Base-by-base conservation (phyloP, 495 filamentous ascomycete genomes). In the Amphirosellinia nigrospora region DNA sequence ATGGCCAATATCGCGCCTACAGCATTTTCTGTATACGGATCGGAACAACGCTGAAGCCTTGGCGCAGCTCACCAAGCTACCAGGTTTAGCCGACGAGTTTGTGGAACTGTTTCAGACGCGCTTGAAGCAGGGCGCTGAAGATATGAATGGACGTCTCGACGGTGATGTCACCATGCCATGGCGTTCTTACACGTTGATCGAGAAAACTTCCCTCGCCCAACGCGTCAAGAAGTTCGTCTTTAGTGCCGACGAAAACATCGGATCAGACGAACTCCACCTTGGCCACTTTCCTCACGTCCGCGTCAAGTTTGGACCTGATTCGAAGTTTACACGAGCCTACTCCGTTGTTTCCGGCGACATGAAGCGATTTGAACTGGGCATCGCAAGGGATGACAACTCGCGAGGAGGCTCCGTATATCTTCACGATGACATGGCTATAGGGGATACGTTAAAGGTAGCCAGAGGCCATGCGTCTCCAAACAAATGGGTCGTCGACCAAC, bases 391-490 rank as follows among this genome's bases (percentile, higher is more conserved):
- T 26, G 75, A 77, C 32, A 64, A 74, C 4, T 81, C 79, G 28
- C 77, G 81, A 26, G 81, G 81, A 1, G 81, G 81, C 15, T 82
- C 79, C 0, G 3, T 60, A 11, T 83, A 78, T 61, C 55, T 83
- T 0, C 79, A 82, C 45, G 72, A 82, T 9, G 53, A 61, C 4
- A 19, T 80, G 10, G 39, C 73, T 15, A 39, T 79, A 48, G 77
- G 82, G 75, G 71, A 88, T 75, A 73, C 87, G 75, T 72, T 91
- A 82, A 75, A 76, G 64, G 82, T 81, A 74, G 76, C 72, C 56
- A 76, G 72, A 69, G 76, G 76, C 16, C 72, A 76, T 23, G 63
- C 69, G 32, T 64, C 72, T 3, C 16, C 39, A 16, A 67, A 66
- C 48, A 32, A 74, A 65, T 16, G 71, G 76, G 16, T 70, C 41